phyloP scores from a whole-genome alignment of 108 stramenopile genomes.

The Skeletonema tropicum region DNA sequence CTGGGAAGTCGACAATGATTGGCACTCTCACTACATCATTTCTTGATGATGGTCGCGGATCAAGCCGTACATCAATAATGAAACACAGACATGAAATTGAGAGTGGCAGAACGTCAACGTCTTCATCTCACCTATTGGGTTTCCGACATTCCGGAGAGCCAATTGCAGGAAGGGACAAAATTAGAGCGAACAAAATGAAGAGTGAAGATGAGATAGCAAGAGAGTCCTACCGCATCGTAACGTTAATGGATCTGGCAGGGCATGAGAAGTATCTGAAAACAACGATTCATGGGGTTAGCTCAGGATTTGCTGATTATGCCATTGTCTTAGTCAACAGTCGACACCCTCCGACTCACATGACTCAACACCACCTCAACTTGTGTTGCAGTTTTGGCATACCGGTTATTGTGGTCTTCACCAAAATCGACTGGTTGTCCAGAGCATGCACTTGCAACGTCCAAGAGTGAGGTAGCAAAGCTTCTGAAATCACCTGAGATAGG shows the following conservation, averaged over 20 bases:
- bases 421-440: conserved; percentile 96
- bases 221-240: conserved; percentile 84
- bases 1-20: conserved; percentile 95
- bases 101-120: conserved; percentile 95
- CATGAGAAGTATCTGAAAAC: conserved; percentile 99
- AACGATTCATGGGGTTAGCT: conserved; percentile 97
- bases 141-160: conserved; percentile 85
- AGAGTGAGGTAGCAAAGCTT: conserved; percentile 76
- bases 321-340: conserved; percentile 95
- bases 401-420: conserved; percentile 94
- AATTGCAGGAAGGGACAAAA: conserved; percentile 62
- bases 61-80: conserved; percentile 91
- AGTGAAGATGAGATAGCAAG: conserved; percentile 82
- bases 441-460: conserved; percentile 91
- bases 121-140: conserved; percentile 93
- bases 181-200: conserved; percentile 79
- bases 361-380: conserved; percentile 96
- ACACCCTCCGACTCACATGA: conserved; percentile 99
- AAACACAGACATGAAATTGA: conserved; percentile 98
- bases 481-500: conserved; percentile 74
- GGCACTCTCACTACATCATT: conserved; percentile 90
- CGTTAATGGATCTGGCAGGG: conserved; percentile 97
- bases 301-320: conserved; percentile 95
- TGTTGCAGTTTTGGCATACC: conserved; percentile 96
- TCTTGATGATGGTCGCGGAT: conserved; percentile 97